Conservation (phyloP, 805 yeast species). For the Scheffersomyces lignosus region DNA sequence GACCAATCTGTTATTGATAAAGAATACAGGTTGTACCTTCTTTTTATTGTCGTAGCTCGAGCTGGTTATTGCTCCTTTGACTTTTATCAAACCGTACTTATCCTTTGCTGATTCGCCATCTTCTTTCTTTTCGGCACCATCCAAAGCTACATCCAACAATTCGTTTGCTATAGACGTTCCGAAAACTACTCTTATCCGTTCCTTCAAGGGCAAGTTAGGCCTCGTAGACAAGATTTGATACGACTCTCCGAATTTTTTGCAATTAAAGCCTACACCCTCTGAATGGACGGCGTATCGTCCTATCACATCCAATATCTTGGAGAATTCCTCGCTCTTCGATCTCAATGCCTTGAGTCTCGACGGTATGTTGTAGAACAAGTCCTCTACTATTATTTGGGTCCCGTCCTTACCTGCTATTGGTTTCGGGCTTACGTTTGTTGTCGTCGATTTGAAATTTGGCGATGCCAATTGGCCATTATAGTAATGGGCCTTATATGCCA, state of each 20-base stretch:
- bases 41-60: conserved; percentile 73
- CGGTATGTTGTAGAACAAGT: conserved; percentile 85
- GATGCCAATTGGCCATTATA: conserved; percentile 61
- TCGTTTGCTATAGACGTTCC: conserved; percentile 71
- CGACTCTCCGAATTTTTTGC: conserved; percentile 78
- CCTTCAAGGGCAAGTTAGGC: conserved; percentile 49
- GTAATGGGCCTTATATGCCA: conserved; percentile 76
- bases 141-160: conserved; percentile 48
- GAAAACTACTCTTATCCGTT: conserved; percentile 70
- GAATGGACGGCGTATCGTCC: conserved; percentile 83
- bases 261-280: conserved; percentile 66
- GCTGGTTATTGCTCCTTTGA: conserved; percentile 65
- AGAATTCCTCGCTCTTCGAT: conserved; percentile 70
- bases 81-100: conserved; percentile 48
- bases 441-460: conserved; percentile 33
- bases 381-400: conserved; percentile 82
- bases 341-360: conserved; percentile 68
- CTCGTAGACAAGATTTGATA: conserved; percentile 65
- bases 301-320: conserved; percentile 75
- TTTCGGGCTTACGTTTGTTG: conserved; percentile 47
- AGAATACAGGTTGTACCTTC: conserved; percentile 66
- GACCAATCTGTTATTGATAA: conserved; percentile 83
- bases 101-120: conserved; percentile 11
- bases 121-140: conserved; percentile 12
- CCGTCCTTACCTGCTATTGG: conserved; percentile 88